These are phyloP conservation scores for Nicotiana otophora DNA, from an alignment of 257 asterid genomes.

Conservation along the genomic window DNA sequence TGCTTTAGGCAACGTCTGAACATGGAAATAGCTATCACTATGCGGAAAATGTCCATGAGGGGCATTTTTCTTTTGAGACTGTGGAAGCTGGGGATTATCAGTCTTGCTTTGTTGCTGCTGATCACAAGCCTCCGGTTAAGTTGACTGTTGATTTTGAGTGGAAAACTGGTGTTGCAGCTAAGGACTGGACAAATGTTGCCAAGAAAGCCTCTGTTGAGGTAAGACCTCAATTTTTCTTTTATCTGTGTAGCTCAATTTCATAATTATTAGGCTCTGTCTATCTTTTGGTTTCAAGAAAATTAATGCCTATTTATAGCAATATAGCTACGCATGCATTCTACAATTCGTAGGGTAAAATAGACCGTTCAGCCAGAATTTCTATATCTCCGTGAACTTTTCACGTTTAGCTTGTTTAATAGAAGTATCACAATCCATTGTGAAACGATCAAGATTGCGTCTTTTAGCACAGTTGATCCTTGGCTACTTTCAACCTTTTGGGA, in stretches of 20 bases:
- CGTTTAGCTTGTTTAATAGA: not conserved
- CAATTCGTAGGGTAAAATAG: not conserved
- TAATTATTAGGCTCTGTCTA: not conserved
- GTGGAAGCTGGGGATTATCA: constrained; percentile 76
- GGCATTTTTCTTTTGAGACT: constrained; percentile 81
- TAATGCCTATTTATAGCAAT: not conserved
- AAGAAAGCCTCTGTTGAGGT: constrained; percentile 92
- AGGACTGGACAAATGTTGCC: constrained; percentile 90
- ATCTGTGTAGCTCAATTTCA: constrained; percentile 2
- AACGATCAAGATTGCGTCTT: not conserved
- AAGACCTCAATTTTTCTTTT: constrained; percentile 17
- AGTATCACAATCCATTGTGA: not conserved
- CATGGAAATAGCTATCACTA: constrained; percentile 75
- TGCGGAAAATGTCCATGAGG: constrained; percentile 71
- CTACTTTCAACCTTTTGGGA: not conserved
- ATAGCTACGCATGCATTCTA: not conserved
- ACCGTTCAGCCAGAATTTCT: not conserved
- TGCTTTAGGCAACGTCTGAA: constrained; percentile 65
- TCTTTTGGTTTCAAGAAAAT: not conserved
- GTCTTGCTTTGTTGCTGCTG: constrained; percentile 81
- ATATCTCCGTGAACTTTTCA: not conserved
- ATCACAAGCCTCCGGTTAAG: constrained; percentile 54
- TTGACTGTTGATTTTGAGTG: constrained; percentile 77
- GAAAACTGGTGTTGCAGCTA: constrained; percentile 92
- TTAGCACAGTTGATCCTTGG: not conserved